phyloP scores from a whole-genome alignment of 1,284 basidiomycete genomes.

The Apiotrichum gamsii region DNA sequence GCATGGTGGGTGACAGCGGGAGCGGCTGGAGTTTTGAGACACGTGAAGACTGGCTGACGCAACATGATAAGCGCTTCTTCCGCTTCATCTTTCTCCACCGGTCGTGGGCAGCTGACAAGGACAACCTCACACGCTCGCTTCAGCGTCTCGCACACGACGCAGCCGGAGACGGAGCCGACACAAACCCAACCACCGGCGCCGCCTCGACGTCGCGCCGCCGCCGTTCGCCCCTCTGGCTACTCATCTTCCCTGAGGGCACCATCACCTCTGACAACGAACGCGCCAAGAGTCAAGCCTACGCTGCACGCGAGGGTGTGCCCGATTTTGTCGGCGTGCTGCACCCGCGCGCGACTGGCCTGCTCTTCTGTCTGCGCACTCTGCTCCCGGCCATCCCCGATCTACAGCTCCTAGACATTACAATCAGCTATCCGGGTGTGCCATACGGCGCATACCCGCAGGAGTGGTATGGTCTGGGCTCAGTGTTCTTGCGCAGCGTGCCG shows the following conservation, averaged over 20 bases:
- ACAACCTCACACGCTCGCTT: slow-evolving; percentile 51
- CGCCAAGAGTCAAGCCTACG: slow-evolving; percentile 71
- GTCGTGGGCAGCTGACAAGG: slow-evolving; percentile 75
- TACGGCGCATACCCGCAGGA: slow-evolving; percentile 47
- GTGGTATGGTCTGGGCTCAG: slow-evolving; percentile 67
- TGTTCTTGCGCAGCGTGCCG: slow-evolving; percentile 74
- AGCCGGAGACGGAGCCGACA: too few species aligned
- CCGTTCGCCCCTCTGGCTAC: slow-evolving; percentile 68
- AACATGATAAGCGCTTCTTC: slow-evolving; percentile 78
- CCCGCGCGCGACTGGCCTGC: slow-evolving; percentile 83
- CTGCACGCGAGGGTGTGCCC: slow-evolving; percentile 48
- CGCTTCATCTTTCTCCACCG: slow-evolving; percentile 82
- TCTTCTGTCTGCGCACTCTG: slow-evolving; percentile 75
- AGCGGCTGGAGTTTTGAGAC: too few species aligned
- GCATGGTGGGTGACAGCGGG: slow-evolving; percentile 48
- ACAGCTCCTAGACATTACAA: slow-evolving; percentile 78
- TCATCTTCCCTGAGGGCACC: slow-evolving; percentile 91
- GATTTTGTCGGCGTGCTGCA: slow-evolving; percentile 75
- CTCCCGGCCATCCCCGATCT: slow-evolving; percentile 68
- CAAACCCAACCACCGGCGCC: background rate
- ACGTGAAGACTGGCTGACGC: background rate
- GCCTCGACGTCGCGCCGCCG: too few species aligned
- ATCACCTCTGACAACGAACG: slow-evolving; percentile 75
- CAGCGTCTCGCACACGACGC: slow-evolving; percentile 52
- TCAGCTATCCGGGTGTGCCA: slow-evolving; percentile 75